Percentiles rank a stretch among this genome's conserved stretches.
These are phyloP conservation scores for Suhomyces vadensis DNA, from an alignment of 805 yeast species.

Conservation along the genomic window DNA sequence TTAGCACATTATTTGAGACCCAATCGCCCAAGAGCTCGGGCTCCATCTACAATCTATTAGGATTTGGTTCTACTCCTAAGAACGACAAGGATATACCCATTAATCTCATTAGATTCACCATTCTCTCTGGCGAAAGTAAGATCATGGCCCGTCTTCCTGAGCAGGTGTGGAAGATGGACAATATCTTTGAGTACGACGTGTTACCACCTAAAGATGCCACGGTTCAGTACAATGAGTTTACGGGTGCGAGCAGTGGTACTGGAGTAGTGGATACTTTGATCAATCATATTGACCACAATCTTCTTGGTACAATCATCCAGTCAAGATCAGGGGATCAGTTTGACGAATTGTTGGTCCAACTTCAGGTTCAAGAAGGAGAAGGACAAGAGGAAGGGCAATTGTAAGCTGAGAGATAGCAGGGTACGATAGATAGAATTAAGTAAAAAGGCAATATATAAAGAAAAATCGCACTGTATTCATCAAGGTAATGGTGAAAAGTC, in stretches of 20 bases:
- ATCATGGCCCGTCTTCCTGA: constrained; percentile 71
- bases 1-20: constrained; percentile 21
- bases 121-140: constrained; percentile 68
- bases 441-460: no score
- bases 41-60: constrained; percentile 5
- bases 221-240: constrained; percentile 40
- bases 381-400: no score
- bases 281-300: constrained; percentile 48
- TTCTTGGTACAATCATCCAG: constrained; percentile 45
- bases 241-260: constrained; percentile 21
- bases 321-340: constrained; percentile 20
- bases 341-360: constrained; percentile 21
- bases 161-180: constrained; percentile 58
- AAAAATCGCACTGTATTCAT: no score
- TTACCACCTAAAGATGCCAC: constrained; percentile 56
- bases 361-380: constrained; percentile 18
- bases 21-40: constrained; percentile 4
- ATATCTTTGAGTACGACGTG: constrained; percentile 69
- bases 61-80: constrained; percentile 9
- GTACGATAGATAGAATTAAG: no score
- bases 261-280: constrained; percentile 13
- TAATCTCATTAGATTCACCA: constrained; percentile 65
- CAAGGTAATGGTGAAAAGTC: no score
- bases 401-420: no score
- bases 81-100: constrained; percentile 45